Base-by-base conservation (phyloP, 192 early-diverging fungal species). In the Diversispora epigaea region DNA sequence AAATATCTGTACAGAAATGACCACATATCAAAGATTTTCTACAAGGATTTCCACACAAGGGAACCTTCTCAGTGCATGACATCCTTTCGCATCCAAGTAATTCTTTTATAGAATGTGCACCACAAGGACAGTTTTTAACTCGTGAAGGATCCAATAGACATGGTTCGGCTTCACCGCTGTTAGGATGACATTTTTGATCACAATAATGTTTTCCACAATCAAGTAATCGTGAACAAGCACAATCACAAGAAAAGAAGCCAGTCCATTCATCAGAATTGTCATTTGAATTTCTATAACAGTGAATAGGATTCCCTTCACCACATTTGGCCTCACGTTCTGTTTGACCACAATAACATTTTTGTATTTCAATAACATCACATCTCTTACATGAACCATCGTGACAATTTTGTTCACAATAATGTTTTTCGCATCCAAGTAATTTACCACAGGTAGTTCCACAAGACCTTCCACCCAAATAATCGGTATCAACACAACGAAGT, bases 361-460 rank as follows among this genome's bases (percentile, higher is more conserved):
- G 89, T 15, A 78, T 56, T 66, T 88, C 83, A 25, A 71, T 57
- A 39, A 80, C 78, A 32, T 81, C 60, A 55, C 93, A 94, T 32
- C 89, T 85, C 22, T 82, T 78, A 77, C 93, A 94, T 4, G 87
- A 69, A 17, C 91, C 93, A 6, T 87, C 58, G 75, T 94, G 93
- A 76, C 93, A 94, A 6, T 81, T 49, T 32, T 87, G 79, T 43
- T 82, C 68, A 77, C 93, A 94, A 1, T 77, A 62, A 84, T 93
- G 92, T 49, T 84, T 83, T n/a, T 87, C 89, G 65, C 93, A 94
- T 32, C 88, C 88, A 46, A 94, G 77, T 49, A 88, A 66, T 62
- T 91, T 85, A 17, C 84, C 92, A 71, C 92, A 93, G 0, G 87
- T 77, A 32, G 86, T 71, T 8, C 85, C 90, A 82, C 96, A 98